Evolutionary conservation across 2,329 filamentous ascomycete genomes (phyloP).

Genomic region (Hyphodiscus sp.): DNA sequence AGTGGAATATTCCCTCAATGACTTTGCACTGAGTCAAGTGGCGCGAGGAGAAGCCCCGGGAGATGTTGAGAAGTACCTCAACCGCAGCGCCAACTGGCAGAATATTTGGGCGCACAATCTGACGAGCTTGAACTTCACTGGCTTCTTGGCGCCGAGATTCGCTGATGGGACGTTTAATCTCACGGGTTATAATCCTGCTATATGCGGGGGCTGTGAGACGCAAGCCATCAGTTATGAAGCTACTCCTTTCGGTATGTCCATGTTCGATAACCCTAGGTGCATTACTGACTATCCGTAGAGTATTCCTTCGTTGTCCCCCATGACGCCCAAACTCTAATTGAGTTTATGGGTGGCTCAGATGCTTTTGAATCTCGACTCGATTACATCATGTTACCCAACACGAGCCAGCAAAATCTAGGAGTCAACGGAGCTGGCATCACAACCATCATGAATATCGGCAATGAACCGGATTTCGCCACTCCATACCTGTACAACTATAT

Average conservation of each 20-base stretch:
- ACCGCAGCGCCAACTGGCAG: conserved; percentile 62
- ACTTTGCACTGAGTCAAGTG: conserved; percentile 61
- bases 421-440: neutral
- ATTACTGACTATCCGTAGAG: neutral
- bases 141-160: conserved; percentile 58
- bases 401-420: conserved; percentile 3
- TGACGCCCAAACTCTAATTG: conserved; percentile 44
- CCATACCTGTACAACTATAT: conserved; percentile 66
- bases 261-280: no score
- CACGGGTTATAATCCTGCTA: no score
- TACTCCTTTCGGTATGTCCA: neutral
- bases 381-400: conserved; percentile 41
- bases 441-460: conserved; percentile 49
- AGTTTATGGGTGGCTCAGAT: conserved; percentile 39
- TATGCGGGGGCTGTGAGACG: no score
- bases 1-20: conserved; percentile 63
- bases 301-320: conserved; percentile 51
- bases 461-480: conserved; percentile 45
- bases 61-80: conserved; percentile 54
- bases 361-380: conserved; percentile 44
- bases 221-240: neutral
- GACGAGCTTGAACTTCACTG: conserved; percentile 51
- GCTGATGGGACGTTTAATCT: conserved; percentile 37
- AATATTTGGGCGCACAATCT: conserved; percentile 62
- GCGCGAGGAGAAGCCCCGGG: conserved; percentile 52